Percentiles rank a stretch among this genome's conserved stretches.
These are phyloP conservation scores for Eimeria necatrix DNA, from an alignment of 169 alveolate genomes.

Conservation along the genomic window DNA sequence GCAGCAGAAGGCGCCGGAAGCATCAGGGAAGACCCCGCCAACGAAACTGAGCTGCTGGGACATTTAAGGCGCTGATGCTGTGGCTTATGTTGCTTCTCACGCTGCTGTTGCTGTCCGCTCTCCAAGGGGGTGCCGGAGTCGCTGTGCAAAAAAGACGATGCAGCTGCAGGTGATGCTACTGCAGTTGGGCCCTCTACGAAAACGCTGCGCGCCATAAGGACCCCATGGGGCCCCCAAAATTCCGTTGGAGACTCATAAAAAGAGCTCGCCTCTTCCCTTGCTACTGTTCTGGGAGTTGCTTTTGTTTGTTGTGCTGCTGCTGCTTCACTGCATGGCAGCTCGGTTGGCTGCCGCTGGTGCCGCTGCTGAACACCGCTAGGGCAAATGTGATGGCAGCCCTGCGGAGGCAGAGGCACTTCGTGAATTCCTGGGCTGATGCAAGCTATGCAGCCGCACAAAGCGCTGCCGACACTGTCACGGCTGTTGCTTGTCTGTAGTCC, in stretches of 20 bases:
- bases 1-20: constrained; percentile 41
- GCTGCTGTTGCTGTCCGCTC: constrained; percentile 3
- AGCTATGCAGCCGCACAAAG: constrained; percentile 8
- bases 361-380: not conserved
- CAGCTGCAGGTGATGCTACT: constrained; percentile 41
- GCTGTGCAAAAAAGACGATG: not conserved
- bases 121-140: not conserved
- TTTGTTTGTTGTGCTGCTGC: not conserved
- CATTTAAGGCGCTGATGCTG: not conserved
- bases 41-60: not conserved
- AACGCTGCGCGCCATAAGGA: constrained; percentile 8
- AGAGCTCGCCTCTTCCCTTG: constrained; percentile 14
- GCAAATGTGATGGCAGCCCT: not conserved
- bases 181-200: constrained; percentile 18
- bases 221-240: not conserved
- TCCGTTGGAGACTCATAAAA: not conserved
- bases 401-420: not conserved
- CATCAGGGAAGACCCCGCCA: not conserved
- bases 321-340: not conserved
- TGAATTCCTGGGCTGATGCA: constrained; percentile 16
- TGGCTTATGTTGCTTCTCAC: constrained; percentile 16
- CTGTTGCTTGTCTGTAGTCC: constrained; percentile 19
- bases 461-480: constrained; percentile 41
- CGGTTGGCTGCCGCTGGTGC: not conserved
- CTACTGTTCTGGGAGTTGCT: not conserved